A percentile compares a stretch with the other conserved stretches of the same genome.
Evolutionary conservation across 257 asterid genomes (phyloP).

Genomic region (Ajuga chamaepitys): DNA sequence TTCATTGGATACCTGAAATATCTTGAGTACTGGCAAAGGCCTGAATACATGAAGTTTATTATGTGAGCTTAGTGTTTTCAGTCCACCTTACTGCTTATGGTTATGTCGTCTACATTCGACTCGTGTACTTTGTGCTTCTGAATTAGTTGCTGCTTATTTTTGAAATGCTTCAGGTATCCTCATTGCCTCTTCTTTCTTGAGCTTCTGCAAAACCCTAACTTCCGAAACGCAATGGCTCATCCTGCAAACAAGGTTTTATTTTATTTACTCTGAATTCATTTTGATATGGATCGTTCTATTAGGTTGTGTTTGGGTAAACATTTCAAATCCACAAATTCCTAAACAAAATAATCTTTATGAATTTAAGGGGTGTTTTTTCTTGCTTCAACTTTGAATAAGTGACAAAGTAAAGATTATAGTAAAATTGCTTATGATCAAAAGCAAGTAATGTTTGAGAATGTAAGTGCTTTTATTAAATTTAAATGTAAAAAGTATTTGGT

Average conservation of each 20-base stretch:
- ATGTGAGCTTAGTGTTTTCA: constrained; percentile 40
- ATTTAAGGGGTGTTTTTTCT: background rate
- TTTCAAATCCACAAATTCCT: too few species aligned
- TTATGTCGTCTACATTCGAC: too few species aligned
- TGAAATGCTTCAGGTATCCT: constrained; percentile 95
- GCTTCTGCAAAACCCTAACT: constrained; percentile 78
- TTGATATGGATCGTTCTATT: too few species aligned
- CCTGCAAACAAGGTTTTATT: constrained; percentile 78
- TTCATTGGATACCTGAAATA: constrained; percentile 85
- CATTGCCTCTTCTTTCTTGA: constrained; percentile 91
- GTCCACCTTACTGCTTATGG: too few species aligned
- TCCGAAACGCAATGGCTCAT: constrained; percentile 94
- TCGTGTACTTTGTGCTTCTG: too few species aligned
- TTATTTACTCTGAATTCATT: background rate
- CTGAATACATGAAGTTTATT: constrained; percentile 75
- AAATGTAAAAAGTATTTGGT: too few species aligned
- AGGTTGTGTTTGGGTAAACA: background rate
- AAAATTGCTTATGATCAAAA: too few species aligned
- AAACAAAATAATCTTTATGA: background rate
- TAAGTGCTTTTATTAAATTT: too few species aligned
- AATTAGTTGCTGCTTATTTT: background rate
- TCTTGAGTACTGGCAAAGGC: constrained; percentile 94
- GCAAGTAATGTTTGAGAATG: too few species aligned
- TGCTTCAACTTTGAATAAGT: too few species aligned
- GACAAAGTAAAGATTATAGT: too few species aligned